Evolutionary conservation across 768 basidiomycete genomes (phyloP), one percentile per base, ranked within the genome.

Genomic region (Leccinum subgranulosum): DNA sequence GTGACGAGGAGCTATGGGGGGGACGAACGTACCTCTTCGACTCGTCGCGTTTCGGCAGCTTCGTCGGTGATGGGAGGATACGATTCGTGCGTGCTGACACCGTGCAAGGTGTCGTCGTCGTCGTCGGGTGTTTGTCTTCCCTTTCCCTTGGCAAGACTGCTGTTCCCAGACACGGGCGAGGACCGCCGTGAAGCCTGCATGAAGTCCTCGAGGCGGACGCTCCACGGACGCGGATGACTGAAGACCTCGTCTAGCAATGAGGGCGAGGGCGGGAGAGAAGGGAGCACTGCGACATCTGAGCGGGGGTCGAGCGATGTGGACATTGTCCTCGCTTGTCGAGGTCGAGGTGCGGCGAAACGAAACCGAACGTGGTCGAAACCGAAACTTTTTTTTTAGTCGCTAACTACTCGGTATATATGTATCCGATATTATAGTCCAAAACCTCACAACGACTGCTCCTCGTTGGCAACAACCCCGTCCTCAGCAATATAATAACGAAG

Each of bases 11-110:
- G 50, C 49, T 11, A 14, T 19, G 41, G n/a, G 21, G 34, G 17
- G 31, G 17, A 25, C 10, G 12, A 12, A 71, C 77, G 52, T 71
- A 88, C 91, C 84, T 92, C 88, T 75, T 85, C 79, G 19, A 92
- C 77, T 55, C 84, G 77, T 57, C 83, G 81, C 28, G 88, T 83
- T 61, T 92, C 91, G 45, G 80, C 80, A 31, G 79, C 80, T 19
- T 85, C 85, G 60, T 90, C 86, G 43, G 75, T 84, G 41, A 70
- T 80, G 3, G 90, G 90, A 2, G 90, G 88, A 64, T 92, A 92
- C 25, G 63, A 62, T 39, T 66, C 65, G 19, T 65, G 69, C 21
- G 55, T 27, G 46, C 53, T 23, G 27, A 57, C 55, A 57, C 63
- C 19, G 39, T 73, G 66, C 41, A 55, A 62, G 17, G 34, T 15